Evolutionary conservation across 192 early-diverging fungal species (phyloP), one percentile per base, ranked within the genome.

Genomic region (Chytriomyces confervae): DNA sequence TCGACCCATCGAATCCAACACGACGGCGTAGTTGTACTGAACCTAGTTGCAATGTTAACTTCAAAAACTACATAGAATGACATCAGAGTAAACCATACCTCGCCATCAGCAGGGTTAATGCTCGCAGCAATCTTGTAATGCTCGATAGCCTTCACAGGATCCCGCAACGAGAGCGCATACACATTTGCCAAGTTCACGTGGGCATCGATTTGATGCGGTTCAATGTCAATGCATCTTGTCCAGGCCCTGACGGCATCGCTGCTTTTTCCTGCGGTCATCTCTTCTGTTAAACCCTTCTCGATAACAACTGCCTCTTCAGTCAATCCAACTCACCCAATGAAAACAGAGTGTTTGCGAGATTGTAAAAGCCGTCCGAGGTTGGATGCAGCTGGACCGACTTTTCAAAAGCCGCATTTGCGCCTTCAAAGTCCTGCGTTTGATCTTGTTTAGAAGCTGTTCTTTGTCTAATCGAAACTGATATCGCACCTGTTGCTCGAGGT

Each of bases 101-200:
- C 91, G 11, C 89, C 90, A 71, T 94, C 93, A 1, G 85, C 61
- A 0, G 92, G 92, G 44, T 85, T 85, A 43, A 94, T 79, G 47
- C 83, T 81, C 3, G 86, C 65, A 1, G 93, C 93, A 23, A 85
- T 78, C 66, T 86, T 75, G 75, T 91, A 83, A 70, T 91, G 87
- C 16, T 43, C 67, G 5, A 93, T 65, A 0, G 91, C 89, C 61
- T 63, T 76, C 7, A 76, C 62, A 8, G 76, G 36, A 57, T 91
- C 84, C 48, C 84, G 84, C 23, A 91, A 73, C 46, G 85, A 79
- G 11, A 84, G 49, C 9, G 84, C 82, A 67, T 89, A 86, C 8
- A 86, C 78, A 50, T 91, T 91, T 7, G 91, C 93, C 49, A 91
- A 70, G 75, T 93, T 94, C 67, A 91, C 90, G 67, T 91, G 90